Evolutionary conservation across 2,329 filamentous ascomycete genomes (phyloP), one percentile per base, ranked within the genome.

Genomic region (Biscogniauxia sp.): DNA sequence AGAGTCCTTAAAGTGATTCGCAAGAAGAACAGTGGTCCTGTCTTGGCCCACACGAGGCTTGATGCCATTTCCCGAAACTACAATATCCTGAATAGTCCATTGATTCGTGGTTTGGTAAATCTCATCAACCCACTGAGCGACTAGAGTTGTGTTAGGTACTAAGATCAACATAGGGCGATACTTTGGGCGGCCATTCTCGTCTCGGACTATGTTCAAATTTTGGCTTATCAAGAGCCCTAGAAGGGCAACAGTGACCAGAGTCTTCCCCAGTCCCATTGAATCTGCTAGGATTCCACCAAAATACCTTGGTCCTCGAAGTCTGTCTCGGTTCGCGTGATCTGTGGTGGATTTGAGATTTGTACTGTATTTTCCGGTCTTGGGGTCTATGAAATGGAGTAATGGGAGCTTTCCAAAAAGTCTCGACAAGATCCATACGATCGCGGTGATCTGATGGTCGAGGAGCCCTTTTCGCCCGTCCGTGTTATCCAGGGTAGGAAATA

Each of bases 211-310:
- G 23, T 71, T 70, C 1, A 72, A 56, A 5, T 32, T 51, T 23
- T 72, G 68, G 1, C 56, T 59, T 1, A 65, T 61, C 11, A 73
- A 25, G 3, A 73, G 57, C 8, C 66, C 59, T 1, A 72, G 11
- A 9, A 64, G 61, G 13, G 70, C 65, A 50, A 70, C 62, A 0
- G 64, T 66, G 4, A 63, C 64, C 2, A 73, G 54, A 0, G 70
- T 73, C 57, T 73, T 73, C 1, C 70, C 70, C 1, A 73, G 60
- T 5, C 70, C 70, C 70, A 73, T 72, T 0, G 68, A 71, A 26
- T 73, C 70, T 0, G 69, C 70, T 1, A 71, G 59, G 13, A 73
- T 71, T 17, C 65, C 69, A n/a, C 70, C 70, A 17, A 61, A 66
- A 15, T 69, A 72, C 20, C 55, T 64, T 0, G 69, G 67, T 6